These are phyloP conservation scores for Immersiella caudata DNA, from an alignment of 495 filamentous ascomycete species.

Conservation along the genomic window DNA sequence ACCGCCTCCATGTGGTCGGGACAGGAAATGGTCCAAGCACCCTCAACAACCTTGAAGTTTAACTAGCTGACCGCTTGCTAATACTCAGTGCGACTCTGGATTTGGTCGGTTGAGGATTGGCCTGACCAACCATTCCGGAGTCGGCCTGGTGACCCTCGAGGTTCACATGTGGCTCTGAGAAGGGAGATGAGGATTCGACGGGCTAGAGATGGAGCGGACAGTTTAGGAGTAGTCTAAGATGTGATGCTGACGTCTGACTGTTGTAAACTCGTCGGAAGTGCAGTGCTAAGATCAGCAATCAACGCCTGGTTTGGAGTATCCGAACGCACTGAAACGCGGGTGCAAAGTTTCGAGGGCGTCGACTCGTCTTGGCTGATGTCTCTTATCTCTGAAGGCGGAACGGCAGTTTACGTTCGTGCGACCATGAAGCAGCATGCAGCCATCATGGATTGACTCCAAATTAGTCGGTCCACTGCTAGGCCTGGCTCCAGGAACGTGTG, in stretches of 20 bases:
- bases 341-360: neutral
- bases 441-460: conserved; percentile 12
- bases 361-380: neutral
- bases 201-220: neutral
- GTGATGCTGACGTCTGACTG: neutral
- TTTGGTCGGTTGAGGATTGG: neutral
- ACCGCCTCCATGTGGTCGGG: conserved; percentile 17
- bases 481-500: neutral
- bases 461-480: conserved; percentile 22
- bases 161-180: neutral
- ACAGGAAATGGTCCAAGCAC: conserved; percentile 12
- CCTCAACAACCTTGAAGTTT: conserved; percentile 8
- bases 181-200: neutral
- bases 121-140: neutral
- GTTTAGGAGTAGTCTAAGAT: neutral
- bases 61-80: conserved; percentile 4
- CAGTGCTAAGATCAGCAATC: neutral
- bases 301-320: neutral
- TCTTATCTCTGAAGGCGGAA: neutral
- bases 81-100: neutral
- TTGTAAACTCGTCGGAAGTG: neutral
- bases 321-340: neutral
- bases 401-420: neutral
- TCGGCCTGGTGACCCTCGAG: neutral
- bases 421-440: neutral